Base-by-base conservation (phyloP, 495 filamentous ascomycete species). In the Neurospora intermedia region DNA sequence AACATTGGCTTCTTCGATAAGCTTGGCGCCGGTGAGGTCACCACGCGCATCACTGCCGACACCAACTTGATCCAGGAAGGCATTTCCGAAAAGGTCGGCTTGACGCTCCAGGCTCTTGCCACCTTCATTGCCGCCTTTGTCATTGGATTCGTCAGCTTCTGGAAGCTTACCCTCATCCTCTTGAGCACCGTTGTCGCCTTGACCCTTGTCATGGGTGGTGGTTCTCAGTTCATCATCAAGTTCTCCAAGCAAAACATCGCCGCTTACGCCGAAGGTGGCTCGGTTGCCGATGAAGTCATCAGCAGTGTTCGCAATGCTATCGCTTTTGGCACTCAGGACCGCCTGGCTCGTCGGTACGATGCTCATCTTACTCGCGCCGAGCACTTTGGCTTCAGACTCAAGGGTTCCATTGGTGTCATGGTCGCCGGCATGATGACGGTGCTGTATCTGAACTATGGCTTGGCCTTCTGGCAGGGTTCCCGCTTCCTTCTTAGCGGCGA, bases 381-480 rank as follows among this genome's bases (percentile, higher is more conserved):
- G 78, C 88, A 83, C 76, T 94, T 87, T 82, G 95, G 95, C 15
- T 87, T 88, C 81, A 94, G 90, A 81, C 85, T 89, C 75, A 92
- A 96, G 79, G 81, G 87, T 46, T 83, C 87, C 4, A 79, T 95
- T 41, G 92, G 88, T 27, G 73, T 90, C 31, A 94, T 98, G 92
- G 84, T 99, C 46, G 92, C 89, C 62, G 83, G 85, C 54, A 92
- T 97, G 89, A 93, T 97, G 84, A 83, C 87, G 72, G 84, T 95
- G 71, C 87, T 98, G 74, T 97, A 94, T 77, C 81, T 94, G 46
- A 96, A 94, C 81, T 98, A 97, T 76, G 93, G 91, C 62, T 87
- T 99, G 45, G 91, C 94, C 45, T 99, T 98, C 84, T 99, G 96
- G 96, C 92, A 94, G 85, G 96, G 96, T 13, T 94, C 91, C 73